Percentiles rank a stretch among this genome's conserved stretches.
phyloP scores from a whole-genome alignment of 495 filamentous ascomycete genomes.

The Penicillium cinerascens region DNA sequence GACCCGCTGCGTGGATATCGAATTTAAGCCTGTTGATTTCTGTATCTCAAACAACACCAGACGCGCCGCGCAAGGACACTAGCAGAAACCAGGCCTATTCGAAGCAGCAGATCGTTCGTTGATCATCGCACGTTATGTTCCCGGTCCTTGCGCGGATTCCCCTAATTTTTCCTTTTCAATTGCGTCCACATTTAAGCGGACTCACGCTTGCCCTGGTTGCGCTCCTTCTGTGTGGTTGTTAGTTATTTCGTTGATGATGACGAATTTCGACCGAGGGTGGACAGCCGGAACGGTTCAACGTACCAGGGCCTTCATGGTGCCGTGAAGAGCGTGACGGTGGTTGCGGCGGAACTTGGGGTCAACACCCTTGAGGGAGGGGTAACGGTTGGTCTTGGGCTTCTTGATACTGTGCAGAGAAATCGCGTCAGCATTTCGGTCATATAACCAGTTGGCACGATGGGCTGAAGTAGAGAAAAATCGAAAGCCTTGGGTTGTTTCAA shows the following conservation, averaged over 20 bases:
- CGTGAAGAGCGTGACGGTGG: conserved; percentile 98
- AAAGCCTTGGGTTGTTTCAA: neutral
- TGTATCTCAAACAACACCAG: conserved; percentile 30
- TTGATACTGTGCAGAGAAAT: conserved; percentile 72
- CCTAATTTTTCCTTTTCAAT: conserved; percentile 28
- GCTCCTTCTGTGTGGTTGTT: conserved; percentile 76
- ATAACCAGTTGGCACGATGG: neutral
- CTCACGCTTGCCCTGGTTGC: conserved; percentile 94
- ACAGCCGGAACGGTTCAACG: conserved; percentile 34
- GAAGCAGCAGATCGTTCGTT: conserved; percentile 28
- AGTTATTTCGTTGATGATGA: conserved; percentile 27
- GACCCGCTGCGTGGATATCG: conserved; percentile 27
- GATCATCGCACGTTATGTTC: conserved; percentile 41
- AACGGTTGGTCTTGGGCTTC: conserved; percentile 98
- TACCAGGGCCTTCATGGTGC: conserved; percentile 97
- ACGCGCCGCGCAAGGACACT: conserved; percentile 26
- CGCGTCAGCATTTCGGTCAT: conserved; percentile 31
- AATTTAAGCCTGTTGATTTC: conserved; percentile 37
- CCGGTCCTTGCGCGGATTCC: conserved; percentile 37
- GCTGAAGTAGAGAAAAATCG: neutral
- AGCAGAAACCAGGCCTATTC: conserved; percentile 33
- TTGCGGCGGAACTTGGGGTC: conserved; percentile 99
- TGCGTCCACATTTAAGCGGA: conserved; percentile 61
- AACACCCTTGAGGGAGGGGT: conserved; percentile 96
- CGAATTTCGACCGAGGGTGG: neutral